Conservation (phyloP, 345 rosid species). For the Corchorus olitorius region DNA sequence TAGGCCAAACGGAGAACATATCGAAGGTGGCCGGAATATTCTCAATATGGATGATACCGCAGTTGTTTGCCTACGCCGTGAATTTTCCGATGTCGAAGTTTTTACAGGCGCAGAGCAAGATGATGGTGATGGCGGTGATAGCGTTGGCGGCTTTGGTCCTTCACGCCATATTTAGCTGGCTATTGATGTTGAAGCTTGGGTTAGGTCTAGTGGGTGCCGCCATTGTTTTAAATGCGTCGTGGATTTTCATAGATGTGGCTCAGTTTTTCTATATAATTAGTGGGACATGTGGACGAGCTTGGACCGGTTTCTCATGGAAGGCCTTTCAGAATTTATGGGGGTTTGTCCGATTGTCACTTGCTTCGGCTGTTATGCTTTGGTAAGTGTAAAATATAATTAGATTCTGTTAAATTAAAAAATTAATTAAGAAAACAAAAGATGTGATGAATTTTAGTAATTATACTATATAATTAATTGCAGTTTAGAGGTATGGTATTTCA, state of each 20-base stretch:
- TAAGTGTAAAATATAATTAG: conserved; percentile 12
- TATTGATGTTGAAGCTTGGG: conserved; percentile 52
- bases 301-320: conserved; percentile 79
- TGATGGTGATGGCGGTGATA: conserved; percentile 78
- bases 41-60: conserved; percentile 86
- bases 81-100: conserved; percentile 86
- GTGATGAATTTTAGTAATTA: too few relatives aligned
- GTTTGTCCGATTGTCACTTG: conserved; percentile 70
- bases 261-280: conserved; percentile 64
- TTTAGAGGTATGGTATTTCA: conserved; percentile 84
- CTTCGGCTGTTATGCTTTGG: conserved; percentile 97
- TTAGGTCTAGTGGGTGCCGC: conserved; percentile 87
- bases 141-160: conserved; percentile 55
- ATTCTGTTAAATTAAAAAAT: too few relatives aligned
- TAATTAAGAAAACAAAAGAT: too few relatives aligned
- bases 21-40: conserved; percentile 71
- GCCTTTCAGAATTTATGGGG: conserved; percentile 78
- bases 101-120: conserved; percentile 90
- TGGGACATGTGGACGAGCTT: conserved; percentile 79
- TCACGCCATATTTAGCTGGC: conserved; percentile 71
- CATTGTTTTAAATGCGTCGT: conserved; percentile 61
- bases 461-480: conserved; percentile 32
- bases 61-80: conserved; percentile 70
- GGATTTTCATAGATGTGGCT: conserved; percentile 60
- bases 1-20: conserved; percentile 72